Percentiles rank a stretch among this genome's conserved stretches.
These are phyloP conservation scores for Trichoderma guizhouense DNA, from an alignment of 2,329 filamentous ascomycete species.

Conservation along the genomic window DNA sequence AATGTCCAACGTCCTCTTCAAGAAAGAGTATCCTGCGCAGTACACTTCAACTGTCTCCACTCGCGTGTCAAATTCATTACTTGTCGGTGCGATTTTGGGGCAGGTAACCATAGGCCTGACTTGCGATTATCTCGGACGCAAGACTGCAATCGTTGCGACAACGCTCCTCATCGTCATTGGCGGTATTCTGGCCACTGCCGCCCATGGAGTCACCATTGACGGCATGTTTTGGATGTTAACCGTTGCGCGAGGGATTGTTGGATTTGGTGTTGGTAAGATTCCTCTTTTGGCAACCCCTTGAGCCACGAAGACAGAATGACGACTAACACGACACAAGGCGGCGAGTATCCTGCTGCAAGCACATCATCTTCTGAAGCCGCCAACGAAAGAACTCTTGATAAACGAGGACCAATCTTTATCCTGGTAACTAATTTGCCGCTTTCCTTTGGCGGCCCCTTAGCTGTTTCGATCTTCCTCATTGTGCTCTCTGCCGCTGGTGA, in stretches of 20 bases:
- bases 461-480: constrained; percentile 45
- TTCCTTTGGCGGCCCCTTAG: constrained; percentile 35
- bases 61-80: constrained; percentile 39
- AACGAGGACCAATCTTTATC: constrained; percentile 42
- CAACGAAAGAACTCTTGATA: constrained; percentile 41
- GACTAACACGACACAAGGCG: constrained; percentile 22
- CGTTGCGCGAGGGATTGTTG: constrained; percentile 45
- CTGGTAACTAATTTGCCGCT: constrained; percentile 42
- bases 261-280: constrained; percentile 40
- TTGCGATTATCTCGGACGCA: constrained; percentile 48
- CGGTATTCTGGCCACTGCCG: constrained; percentile 44
- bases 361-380: constrained; percentile 46
- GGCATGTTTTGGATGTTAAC: constrained; percentile 55
- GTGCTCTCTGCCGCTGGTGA: constrained; percentile 38
- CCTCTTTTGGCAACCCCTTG: not conserved
- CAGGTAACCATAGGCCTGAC: constrained; percentile 41
- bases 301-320: not conserved
- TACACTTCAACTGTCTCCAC: constrained; percentile 39
- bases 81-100: constrained; percentile 43
- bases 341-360: constrained; percentile 47
- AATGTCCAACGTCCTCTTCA: constrained; percentile 32
- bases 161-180: constrained; percentile 47
- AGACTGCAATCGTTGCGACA: constrained; percentile 44
- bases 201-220: constrained; percentile 42
- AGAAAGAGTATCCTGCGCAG: constrained; percentile 32